A percentile compares a stretch with the other conserved stretches of the same genome.
These are phyloP conservation scores for Colletotrichum paranaense DNA, from an alignment of 2,329 filamentous ascomycete species.

Conservation along the genomic window DNA sequence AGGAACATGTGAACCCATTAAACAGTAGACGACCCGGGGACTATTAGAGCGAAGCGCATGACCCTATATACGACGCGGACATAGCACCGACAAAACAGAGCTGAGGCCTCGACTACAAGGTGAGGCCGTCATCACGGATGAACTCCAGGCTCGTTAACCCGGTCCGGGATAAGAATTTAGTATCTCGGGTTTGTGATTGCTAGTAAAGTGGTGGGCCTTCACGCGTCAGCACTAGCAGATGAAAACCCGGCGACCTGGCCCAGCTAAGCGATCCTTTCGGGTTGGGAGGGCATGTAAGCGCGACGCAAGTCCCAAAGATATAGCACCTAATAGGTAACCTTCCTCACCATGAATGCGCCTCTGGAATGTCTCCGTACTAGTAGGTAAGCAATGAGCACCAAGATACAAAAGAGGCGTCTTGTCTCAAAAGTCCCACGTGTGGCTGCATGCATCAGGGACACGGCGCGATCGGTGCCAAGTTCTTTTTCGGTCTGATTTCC, in stretches of 20 bases:
- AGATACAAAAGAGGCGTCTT: not conserved
- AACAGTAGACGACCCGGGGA: no score
- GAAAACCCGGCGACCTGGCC: constrained; percentile 6
- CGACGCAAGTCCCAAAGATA: not conserved
- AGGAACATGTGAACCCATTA: no score
- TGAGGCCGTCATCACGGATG: not conserved
- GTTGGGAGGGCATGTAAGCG: not conserved
- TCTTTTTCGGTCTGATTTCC: not conserved
- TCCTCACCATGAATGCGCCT: not conserved
- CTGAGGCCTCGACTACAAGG: not conserved
- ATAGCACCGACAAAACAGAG: not conserved
- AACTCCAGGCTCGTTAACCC: not conserved
- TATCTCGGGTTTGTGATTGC: not conserved
- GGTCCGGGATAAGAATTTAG: constrained; percentile 8
- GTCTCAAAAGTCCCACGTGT: not conserved
- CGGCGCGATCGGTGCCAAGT: not conserved
- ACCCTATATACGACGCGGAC: not conserved
- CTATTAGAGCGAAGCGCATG: not conserved
- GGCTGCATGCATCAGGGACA: not conserved
- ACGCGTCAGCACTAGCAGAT: not conserved
- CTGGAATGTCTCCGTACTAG: not conserved
- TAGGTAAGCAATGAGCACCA: not conserved
- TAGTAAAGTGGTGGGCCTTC: not conserved
- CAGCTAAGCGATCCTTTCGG: not conserved
- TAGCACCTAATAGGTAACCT: not conserved